Conservation (phyloP, 2,329 filamentous ascomycete species). For the Hypoxylon sp. region DNA sequence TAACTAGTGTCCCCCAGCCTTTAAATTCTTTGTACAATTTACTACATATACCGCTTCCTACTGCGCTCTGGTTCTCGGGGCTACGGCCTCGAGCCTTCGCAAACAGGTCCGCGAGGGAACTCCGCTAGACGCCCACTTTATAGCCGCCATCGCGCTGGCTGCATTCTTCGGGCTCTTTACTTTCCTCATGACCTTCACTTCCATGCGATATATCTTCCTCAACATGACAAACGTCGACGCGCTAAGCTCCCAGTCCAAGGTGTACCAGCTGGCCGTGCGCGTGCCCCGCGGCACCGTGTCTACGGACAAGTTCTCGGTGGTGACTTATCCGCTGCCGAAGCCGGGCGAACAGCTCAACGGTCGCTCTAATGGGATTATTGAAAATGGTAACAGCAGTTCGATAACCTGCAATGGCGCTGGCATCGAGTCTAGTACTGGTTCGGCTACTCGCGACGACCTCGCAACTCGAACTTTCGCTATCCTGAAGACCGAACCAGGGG, state of each 20-base stretch:
- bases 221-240: constrained; percentile 91
- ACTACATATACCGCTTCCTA: constrained; percentile 77
- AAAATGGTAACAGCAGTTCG: constrained; percentile 7
- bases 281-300: constrained; percentile 65
- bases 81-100: constrained; percentile 72
- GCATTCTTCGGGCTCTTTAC: constrained; percentile 85
- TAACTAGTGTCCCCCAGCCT: constrained; percentile 61
- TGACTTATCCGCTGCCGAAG: constrained; percentile 68
- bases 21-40: constrained; percentile 95
- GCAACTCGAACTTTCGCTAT: constrained; percentile 81
- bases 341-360: constrained; percentile 38
- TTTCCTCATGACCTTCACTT: constrained; percentile 79
- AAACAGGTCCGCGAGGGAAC: constrained; percentile 60
- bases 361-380: constrained; percentile 15
- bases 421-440: constrained; percentile 18
- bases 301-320: constrained; percentile 60
- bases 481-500: constrained; percentile 75
- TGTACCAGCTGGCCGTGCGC: constrained; percentile 80
- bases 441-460: constrained; percentile 55
- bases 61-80: constrained; percentile 72
- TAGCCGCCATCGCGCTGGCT: constrained; percentile 74
- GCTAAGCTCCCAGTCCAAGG: constrained; percentile 69
- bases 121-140: constrained; percentile 68
- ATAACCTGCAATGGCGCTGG: constrained; percentile 10
- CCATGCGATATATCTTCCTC: constrained; percentile 73